Evolutionary conservation across 2,329 filamentous ascomycete species (phyloP), one percentile per base, ranked within the genome.

Genomic region (Neophaeococcomyces aloes): DNA sequence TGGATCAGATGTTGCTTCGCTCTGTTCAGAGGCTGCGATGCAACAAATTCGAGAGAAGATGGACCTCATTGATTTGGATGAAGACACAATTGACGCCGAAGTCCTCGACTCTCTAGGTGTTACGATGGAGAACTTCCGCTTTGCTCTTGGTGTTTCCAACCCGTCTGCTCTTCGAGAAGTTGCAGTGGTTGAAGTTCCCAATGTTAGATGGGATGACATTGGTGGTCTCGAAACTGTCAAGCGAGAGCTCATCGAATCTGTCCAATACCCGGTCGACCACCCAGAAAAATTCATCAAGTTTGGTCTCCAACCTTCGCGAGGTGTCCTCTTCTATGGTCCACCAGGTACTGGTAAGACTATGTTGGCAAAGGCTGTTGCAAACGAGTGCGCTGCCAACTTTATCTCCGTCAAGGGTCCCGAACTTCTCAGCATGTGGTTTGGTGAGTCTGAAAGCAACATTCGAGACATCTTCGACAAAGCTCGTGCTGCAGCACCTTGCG

Each of bases 231-330:
- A 95, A 67, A 82, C 81, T 35, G 91, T 98, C 81, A 98, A 98
- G 83, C 86, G 91, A 71, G 91, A 98, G 66, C 88, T 98, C 67
- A 91, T 93, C 74, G 91, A 98, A 74, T 89, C 82, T 62, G 89
- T 98, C 38, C 91, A 98, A 67, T 98, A 98, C 71, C 93, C 91
- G 18, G 91, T 98, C 67, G 91, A 98, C 65, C 91, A 98, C 63
- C 93, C 91, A 57, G 93, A 98, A 69, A 96, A 93, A 74, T 98
- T 96, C 81, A 87, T 95, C 80, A 98, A 98, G 75, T 98, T 98
- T 54, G 93, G 91, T 66, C 82, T 98, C 59, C 95, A 88, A 48
- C 91, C 91, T 50, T 96, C 91, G 53, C 86, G 89, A 60, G 91
- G 91, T 85, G 91, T 98, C 51, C 76, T 98, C 53, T 98, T 98